Evolutionary conservation across 2,329 filamentous ascomycete species (phyloP), one percentile per base, ranked within the genome.

Genomic region (Fusarium sp.): DNA sequence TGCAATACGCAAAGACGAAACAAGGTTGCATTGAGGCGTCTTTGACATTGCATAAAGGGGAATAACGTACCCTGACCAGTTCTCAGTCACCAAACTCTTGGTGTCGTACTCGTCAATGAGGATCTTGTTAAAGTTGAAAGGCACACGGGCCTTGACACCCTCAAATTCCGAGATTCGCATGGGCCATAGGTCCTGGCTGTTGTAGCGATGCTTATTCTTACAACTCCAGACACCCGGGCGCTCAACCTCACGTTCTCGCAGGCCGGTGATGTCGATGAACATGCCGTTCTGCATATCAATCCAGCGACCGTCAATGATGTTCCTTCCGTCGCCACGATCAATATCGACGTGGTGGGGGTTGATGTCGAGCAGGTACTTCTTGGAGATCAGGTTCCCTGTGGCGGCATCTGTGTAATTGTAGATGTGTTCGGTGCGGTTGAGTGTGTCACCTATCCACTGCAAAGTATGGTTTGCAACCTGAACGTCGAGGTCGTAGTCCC

Each of bases 261-360:
- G 84, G 14, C 90, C 94, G 1, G 94, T 97, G 78, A 97, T 95
- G 81, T 97, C 94, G 81, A 97, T 91, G 81, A 93, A 97, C 78
- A 96, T 87, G 57, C 94, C 94, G 76, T 92, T 97, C 65, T 85
- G 82, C 68, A 88, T 87, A 81, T 97, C 94, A 79, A 97, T 94
- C 93, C 93, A 97, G 54, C 94, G 88, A 27, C 92, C 94, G 82
- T 97, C 94, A 77, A 97, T 97, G 65, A 97, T 89, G 80, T 97
- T 97, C 79, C 87, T 84, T 20, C 93, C 93, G 76, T 93, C 88
- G 50, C 91, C 91, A 25, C 90, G 87, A 30, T 86, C 86, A 3
- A 92, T 85, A 64, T 92, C 88, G 66, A 85, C 85, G 76, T 90
- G 88, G 84, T 91, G 90, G 0, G 93, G 92, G 82, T 96, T 97